Percentiles rank a stretch among this genome's conserved stretches.
phyloP scores from a whole-genome alignment of 2,329 filamentous ascomycete genomes.

The Sporothrix pseudoabietina region DNA sequence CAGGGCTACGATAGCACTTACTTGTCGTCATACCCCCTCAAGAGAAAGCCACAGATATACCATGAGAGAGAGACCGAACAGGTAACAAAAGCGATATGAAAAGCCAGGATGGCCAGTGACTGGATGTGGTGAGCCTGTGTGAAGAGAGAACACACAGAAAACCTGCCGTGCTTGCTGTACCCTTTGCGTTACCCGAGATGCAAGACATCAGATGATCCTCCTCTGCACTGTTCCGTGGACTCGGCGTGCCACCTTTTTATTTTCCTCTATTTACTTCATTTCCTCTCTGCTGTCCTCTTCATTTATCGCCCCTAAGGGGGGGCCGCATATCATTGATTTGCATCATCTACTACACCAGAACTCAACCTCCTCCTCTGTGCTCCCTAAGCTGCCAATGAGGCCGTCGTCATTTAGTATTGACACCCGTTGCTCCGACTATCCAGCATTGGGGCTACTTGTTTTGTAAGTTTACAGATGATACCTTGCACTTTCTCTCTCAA shows the following conservation, averaged over 20 bases:
- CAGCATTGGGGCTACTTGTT: not conserved
- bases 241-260: conserved; percentile 10
- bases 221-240: not conserved
- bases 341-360: not conserved
- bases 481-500: not conserved
- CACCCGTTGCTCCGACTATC: not conserved
- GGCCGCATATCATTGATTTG: not conserved
- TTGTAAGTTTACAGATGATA: not conserved
- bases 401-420: not conserved
- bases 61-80: not conserved
- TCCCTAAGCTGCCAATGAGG: not conserved
- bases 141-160: not conserved
- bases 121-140: not conserved
- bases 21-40: not conserved
- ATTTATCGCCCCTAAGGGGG: not conserved
- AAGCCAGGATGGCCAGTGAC: not conserved
- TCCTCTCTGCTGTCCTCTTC: not conserved
- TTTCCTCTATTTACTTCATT: not conserved
- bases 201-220: conserved; percentile 27
- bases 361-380: not conserved
- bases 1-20: not conserved
- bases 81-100: not conserved
- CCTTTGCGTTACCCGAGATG: conserved; percentile 17
- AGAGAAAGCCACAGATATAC: not conserved
- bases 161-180: not conserved